A percentile compares a stretch with the other conserved stretches of the same genome.
Evolutionary conservation across 139 green algal genomes (phyloP).

Genomic region (Chlamydomonas schloesseri): DNA sequence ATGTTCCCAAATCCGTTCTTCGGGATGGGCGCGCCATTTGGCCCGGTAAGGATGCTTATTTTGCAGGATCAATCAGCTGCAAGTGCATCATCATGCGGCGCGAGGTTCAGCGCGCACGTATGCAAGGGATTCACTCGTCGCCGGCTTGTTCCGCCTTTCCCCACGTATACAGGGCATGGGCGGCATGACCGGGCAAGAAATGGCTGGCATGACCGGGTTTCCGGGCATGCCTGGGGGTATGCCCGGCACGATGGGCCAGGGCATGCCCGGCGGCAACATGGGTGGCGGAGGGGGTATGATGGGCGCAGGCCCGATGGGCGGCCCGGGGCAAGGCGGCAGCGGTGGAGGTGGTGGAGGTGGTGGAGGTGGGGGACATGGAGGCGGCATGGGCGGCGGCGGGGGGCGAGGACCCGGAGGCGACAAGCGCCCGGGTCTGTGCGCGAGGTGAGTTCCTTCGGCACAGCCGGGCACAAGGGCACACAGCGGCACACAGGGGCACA

Average conservation of each 20-base stretch:
- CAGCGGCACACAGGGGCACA: not conserved
- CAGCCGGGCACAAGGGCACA: not conserved
- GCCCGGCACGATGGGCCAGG: too few relatives aligned
- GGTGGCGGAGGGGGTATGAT: not conserved
- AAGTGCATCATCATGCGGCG: too few relatives aligned
- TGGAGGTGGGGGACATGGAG: not conserved
- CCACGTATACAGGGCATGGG: constrained; percentile 2
- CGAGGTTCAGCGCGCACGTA: too few relatives aligned
- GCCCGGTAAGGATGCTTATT: too few relatives aligned
- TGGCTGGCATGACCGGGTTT: not conserved
- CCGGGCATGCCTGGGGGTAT: not conserved
- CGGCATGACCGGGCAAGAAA: not conserved
- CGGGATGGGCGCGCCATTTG: not conserved
- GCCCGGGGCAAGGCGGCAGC: not conserved
- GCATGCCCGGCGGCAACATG: too few relatives aligned
- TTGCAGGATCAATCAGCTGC: too few relatives aligned
- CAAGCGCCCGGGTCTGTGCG: not conserved
- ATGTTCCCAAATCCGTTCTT: constrained; percentile 48
- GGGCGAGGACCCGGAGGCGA: not conserved
- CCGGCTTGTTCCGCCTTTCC: not conserved
- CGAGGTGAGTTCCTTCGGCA: not conserved
- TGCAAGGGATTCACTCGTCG: too few relatives aligned
- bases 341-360: not conserved
- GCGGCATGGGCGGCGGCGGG: not conserved
- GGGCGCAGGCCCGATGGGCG: not conserved